Base-by-base conservation (phyloP, 2,329 filamentous ascomycete species). In the Neonectria sp. region DNA sequence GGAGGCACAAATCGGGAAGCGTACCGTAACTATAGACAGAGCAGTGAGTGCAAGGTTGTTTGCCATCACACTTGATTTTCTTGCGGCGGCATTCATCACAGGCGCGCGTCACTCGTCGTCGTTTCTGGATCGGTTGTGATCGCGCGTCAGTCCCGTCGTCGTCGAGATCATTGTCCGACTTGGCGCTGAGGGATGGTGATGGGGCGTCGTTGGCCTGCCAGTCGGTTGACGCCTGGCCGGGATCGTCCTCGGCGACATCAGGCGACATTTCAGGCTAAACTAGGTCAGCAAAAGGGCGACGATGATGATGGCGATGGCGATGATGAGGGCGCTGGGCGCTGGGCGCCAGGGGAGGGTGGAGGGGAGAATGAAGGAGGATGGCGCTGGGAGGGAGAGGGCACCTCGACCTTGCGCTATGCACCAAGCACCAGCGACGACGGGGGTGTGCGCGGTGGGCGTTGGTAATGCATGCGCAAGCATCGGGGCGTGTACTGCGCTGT, bases 1-100 rank as follows among this genome's bases (percentile, higher is more conserved):
- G 55, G 43, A 62, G 64, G 40, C 27, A 57, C 33, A 56, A 49
- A 48, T 59, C 24, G 55, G 25, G 40, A 35, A 37, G 51, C 69
- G 78, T 87, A 98, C 96, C 95, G 85, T 99, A 99, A 79, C 95
- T 98, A 82, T 99, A 99, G 56, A 98, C 95, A 12, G 95, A 97
- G 81, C 96, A 99, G 81, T 98, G 96, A 0, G 95, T 98, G 82
- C 93, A 96, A 11, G 93, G 93, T 79, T 95, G 93, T 80, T 95
- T 94, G 73, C 93, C 93, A 79, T 95, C 93, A 75, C 93, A 95
- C 79, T 95, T 95, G 77, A 95, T 95, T 81, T 95, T 95, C 80
- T 95, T 95, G 73, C 93, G 88, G 64, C 93, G 88, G 78, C 93
- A 95, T 80, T 95, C 92, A 75, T 95, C 93, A 81, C 93, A 95